These are phyloP conservation scores for Neofusicoccum ribis DNA, from an alignment of 2,329 filamentous ascomycete genomes.

Conservation along the genomic window DNA sequence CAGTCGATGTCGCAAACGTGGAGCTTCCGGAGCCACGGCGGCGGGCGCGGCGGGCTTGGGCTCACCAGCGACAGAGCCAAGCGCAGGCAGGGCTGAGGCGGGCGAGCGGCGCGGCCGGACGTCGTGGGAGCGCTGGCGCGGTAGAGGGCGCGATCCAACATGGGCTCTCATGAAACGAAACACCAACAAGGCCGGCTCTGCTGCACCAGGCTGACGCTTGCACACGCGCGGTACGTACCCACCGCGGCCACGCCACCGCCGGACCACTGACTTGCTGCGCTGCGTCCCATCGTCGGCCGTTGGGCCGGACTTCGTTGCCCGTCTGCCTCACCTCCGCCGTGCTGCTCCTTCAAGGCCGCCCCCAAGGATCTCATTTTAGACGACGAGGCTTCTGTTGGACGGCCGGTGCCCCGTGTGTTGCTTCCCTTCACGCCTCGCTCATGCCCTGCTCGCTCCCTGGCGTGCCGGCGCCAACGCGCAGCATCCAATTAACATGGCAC, in stretches of 20 bases:
- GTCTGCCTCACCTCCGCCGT: background rate
- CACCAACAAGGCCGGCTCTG: background rate
- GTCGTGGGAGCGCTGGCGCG: background rate
- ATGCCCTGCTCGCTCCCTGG: background rate
- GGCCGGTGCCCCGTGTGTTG: no score
- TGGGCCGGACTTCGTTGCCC: background rate
- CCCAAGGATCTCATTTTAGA: background rate
- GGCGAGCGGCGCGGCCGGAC: no score
- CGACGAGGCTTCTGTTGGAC: background rate
- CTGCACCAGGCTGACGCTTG: background rate
- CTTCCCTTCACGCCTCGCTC: background rate
- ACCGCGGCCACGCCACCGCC: background rate
- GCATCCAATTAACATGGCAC: background rate
- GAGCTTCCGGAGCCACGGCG: background rate
- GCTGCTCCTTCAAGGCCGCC: background rate
- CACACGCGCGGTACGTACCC: background rate
- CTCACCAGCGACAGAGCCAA: background rate
- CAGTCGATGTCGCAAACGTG: background rate
- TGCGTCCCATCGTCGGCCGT: background rate
- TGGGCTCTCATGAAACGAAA: constrained; percentile 2
- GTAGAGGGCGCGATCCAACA: background rate
- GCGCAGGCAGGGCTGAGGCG: background rate
- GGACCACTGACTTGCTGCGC: background rate
- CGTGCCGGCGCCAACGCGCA: background rate
- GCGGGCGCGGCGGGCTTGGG: background rate